A percentile compares a stretch with the other conserved stretches of the same genome.
Evolutionary conservation across 2,329 filamentous ascomycete genomes (phyloP).

Genomic region (Fusarium keratoplasticum): DNA sequence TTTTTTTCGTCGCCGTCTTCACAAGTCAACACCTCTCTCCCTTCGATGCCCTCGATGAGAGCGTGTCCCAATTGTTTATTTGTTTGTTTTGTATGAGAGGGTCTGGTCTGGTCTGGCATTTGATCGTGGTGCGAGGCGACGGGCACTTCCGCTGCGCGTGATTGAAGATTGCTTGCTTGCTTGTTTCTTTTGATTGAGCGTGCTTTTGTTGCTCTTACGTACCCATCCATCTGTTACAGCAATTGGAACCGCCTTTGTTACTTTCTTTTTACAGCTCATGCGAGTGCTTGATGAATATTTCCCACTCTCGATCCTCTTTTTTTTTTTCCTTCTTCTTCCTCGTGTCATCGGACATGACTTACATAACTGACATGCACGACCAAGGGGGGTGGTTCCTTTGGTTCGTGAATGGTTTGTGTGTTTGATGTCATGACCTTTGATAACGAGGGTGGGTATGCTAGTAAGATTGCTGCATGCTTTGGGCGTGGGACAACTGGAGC

Average conservation of each 20-base stretch:
- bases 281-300: conserved; percentile 9
- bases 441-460: conserved; percentile 24
- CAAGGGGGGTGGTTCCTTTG: neutral
- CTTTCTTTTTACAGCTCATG: conserved; percentile 18
- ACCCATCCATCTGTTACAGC: neutral
- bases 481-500: conserved; percentile 18
- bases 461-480: conserved; percentile 33
- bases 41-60: neutral
- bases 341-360: conserved; percentile 23
- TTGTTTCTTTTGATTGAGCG: neutral
- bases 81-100: neutral
- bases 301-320: neutral
- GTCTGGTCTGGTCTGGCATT: neutral
- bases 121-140: neutral
- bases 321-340: neutral
- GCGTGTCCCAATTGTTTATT: neutral
- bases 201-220: neutral
- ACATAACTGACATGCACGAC: conserved; percentile 6
- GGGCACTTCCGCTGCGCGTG: conserved; percentile 7
- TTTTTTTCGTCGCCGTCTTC: neutral
- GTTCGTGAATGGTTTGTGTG: conserved; percentile 1
- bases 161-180: neutral
- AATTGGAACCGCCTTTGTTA: neutral
- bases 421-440: conserved; percentile 11
- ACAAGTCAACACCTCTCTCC: neutral